Evolutionary conservation across 768 basidiomycete species (phyloP), one percentile per base, ranked within the genome.

Genomic region (Coprinopsis marcescibilis): DNA sequence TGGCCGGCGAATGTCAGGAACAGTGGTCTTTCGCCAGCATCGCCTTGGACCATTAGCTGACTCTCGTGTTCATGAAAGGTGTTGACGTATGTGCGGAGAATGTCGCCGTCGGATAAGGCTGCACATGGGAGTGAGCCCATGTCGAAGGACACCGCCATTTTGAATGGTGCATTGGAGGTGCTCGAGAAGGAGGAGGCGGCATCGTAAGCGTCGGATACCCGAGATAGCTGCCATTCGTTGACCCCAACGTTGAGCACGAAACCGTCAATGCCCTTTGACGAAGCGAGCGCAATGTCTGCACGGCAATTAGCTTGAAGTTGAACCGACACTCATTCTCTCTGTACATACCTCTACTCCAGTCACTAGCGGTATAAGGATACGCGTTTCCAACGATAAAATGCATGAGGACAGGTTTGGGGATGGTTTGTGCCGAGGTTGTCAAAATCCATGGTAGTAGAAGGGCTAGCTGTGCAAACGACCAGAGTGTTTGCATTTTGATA

Each of bases 361-460:
- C 68, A 25, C 59, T 53, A 12, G 60, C 34, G 5, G 66, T 66
- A 62, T 79, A 83, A 3, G 72, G 71, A 55, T 76, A 78, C 2
- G 80, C 75, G 60, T 81, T 82, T 30, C 81, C 82, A 43, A 83
- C 77, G 60, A 83, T 81, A 58, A 64, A 65, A 57, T 83, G 80
- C 14, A 77, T 78, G 40, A 76, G 63, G 21, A 79, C 78, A 26
- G 64, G 48, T 45, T 70, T 72, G 12, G 57, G 14, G 12, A 37
- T n/a, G n/a, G n/a, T 14, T n/a, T 48, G 41, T 4, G 41, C 41
- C 10, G 11, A 27, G 26, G 17, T 27, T 14, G 4, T 12, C 4
- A 30, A 14, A 29, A 43, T 8, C 11, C 4, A 24, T 15, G 25
- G 41, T 4, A 30, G 5, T 11, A 30, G 4, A 5, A 32, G 30